A percentile compares a stretch with the other conserved stretches of the same genome.
These are phyloP conservation scores for Aurantiochytrium sp. DNA, from an alignment of 108 stramenopile genomes.

Conservation along the genomic window DNA sequence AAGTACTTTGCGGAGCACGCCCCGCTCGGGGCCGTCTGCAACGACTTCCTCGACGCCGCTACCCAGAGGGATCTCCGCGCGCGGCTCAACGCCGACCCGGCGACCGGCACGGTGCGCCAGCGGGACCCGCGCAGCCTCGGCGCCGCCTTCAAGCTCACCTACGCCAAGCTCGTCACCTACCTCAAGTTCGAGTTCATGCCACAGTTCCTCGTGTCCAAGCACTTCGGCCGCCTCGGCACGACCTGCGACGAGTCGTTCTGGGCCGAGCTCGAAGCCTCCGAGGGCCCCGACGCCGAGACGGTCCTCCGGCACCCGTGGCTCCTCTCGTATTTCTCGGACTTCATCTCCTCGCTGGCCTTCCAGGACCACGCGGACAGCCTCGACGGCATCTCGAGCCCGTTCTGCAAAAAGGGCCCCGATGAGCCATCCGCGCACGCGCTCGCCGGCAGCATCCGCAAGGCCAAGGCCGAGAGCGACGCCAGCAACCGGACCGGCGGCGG, in stretches of 20 bases:
- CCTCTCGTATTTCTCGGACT: background rate
- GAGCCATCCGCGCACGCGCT: no score
- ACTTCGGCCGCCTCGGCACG: background rate
- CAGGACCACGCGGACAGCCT: background rate
- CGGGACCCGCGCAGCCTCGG: background rate
- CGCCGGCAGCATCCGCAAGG: no score
- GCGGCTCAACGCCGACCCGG: background rate
- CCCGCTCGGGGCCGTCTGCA: background rate
- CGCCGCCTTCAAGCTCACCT: background rate
- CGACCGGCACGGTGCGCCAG: background rate
- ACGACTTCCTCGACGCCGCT: background rate
- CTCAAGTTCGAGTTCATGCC: constrained; percentile 31
- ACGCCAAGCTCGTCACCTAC: background rate
- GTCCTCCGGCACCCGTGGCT: background rate
- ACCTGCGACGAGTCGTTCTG: background rate
- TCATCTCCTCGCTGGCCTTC: background rate
- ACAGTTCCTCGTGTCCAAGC: background rate
- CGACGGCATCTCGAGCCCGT: no score
- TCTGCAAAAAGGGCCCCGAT: no score
- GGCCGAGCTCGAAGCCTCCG: background rate
- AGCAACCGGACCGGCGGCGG: no score
- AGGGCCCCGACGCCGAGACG: background rate
- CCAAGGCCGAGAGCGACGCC: no score
- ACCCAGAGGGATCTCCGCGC: background rate
- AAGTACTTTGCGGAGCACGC: background rate